Evolutionary conservation across 148 eudicot genomes (phyloP), one percentile per base, ranked within the genome.

Genomic region (Chenopodium album): DNA sequence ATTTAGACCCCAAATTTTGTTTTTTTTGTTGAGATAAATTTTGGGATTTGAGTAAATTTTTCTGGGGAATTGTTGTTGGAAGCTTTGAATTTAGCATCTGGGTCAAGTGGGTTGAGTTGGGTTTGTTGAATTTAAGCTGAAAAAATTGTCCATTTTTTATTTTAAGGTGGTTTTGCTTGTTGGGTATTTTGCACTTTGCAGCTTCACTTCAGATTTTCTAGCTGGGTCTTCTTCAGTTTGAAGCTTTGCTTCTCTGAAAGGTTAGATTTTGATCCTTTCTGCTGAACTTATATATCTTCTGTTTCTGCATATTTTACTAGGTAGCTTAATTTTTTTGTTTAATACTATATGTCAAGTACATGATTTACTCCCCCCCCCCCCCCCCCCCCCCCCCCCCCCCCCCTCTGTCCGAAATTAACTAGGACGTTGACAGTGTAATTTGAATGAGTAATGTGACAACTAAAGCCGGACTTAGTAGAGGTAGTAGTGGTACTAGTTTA

Each of bases 31-130:
- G 23, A 59, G 71, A 54, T 71, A 60, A 63, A 6, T 79, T 20
- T 72, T 80, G 70, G 41, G 11, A 22, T 31, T 54, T 67, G 14
- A 62, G 29, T 4, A 29, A 47, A 77, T 16, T 63, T 9, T 63
- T 8, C 80, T 32, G 52, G 56, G 14, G 72, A 23, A 8, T 32
- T n/a, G 52, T 16, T 50, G 28, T 73, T 47, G 31, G 32, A 12
- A 81, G 44, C 71, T 52, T 54, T 41, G 12, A 73, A 64, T 77
- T 84, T 37, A 31, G 70, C 80, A 52, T 72, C 16, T 76, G 70
- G n/a, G 54, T 74, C 83, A 80, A 76, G 80, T 84, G 76, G 86
- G 86, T 28, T 84, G 34, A 29, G 26, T 68, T 84, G 79, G 86
- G 66, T 75, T 46, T 76, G 23, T 44, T 3, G n/a, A 28, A 34